Base-by-base conservation (phyloP, 441 rosid genomes). In the Eutrema salsugineum region DNA sequence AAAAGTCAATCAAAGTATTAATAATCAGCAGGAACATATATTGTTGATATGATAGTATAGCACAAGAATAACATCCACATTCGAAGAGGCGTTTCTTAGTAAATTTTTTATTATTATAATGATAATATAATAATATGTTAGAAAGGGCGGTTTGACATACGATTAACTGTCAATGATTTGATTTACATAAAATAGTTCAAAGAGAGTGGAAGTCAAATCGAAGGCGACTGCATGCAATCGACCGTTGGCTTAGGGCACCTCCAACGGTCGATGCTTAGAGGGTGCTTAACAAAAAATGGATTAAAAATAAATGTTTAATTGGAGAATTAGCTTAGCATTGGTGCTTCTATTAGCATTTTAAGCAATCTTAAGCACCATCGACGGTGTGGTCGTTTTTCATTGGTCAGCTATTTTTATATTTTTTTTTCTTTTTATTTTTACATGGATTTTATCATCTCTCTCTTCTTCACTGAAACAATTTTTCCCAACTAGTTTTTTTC, bases 111-210 rank as follows among this genome's bases (percentile, higher is more conserved):
- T 62, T 27, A 17, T 28, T 68, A 47, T 7, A 24, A 39, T 15
- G 63, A 71, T 43, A 15, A 12, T 12, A 16, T 35, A 72, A 51
- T 30, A 68, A 32, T 11, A 40, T 49, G 12, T 43, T 51, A 61
- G 27, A 63, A 68, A 39, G 76, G 79, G 63, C 68, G 76, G 72
- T 77, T 77, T 71, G 76, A 71, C 72, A 77, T 77, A 58, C 11
- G 51, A 58, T 63, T 42, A 10, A 63, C 58, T 63, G 79, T 70
- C 79, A 77, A 77, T 50, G 76, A 70, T 57, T 71, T 59, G 17
- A 57, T 56, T 55, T 57, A 30, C 51, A 63, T 61, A 62, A 47
- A 63, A 64, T 12, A 3, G 14, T 55, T 24, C 11, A 50, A 32
- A 19, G 64, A 15, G 44, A 69, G 38, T 48, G 32, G 14, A 77